Base-by-base conservation (phyloP, 805 yeast species). In the Ogataea neopini region DNA sequence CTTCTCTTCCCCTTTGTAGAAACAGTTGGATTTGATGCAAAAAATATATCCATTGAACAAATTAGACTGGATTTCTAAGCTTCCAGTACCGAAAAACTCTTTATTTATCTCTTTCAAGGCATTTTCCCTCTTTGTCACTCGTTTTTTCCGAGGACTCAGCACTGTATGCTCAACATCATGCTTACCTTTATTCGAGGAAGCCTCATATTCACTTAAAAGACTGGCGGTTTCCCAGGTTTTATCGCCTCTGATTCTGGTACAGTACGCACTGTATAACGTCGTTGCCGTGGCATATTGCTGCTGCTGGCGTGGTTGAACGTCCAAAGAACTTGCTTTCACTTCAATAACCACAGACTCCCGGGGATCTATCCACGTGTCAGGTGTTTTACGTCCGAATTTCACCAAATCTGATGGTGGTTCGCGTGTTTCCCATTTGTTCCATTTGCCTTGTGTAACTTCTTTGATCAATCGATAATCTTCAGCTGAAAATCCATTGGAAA, bases 361-460 rank as follows among this genome's bases (percentile, higher is more conserved):
- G 0, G 97, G 97, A 48, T 81, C 70, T 22, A 92, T 86, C 95
- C 96, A 91, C 49, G 74, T 76, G 26, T 75, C 79, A 0, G 97
- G 96, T 11, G 69, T 63, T 43, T 76, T 72, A 4, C 74, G 69
- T 1, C 89, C 91, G 68, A 85, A 86, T 46, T 70, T 68, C 1
- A 83, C 44, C 1, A 73, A 30, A 1, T 61, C 55, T 0, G 65
- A 45, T 0, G 83, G 79, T 3, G 82, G 83, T 19, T 63, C 57
- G 0, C 59, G 59, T 6, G 71, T 68, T 47, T 64, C 71, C 17
- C 68, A 53, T 10, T 39, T 63, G 1, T 67, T 69, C 96, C 96
- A 87, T 51, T 80, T 76, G 1, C 81, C 83, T 34, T 72, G 64
- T 0, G 94, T 80, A 7, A 69, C 48, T 17, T 79, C 69, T 33